phyloP scores from a whole-genome alignment of 495 filamentous ascomycete genomes.

The Hypomontagnella submonticulosa region DNA sequence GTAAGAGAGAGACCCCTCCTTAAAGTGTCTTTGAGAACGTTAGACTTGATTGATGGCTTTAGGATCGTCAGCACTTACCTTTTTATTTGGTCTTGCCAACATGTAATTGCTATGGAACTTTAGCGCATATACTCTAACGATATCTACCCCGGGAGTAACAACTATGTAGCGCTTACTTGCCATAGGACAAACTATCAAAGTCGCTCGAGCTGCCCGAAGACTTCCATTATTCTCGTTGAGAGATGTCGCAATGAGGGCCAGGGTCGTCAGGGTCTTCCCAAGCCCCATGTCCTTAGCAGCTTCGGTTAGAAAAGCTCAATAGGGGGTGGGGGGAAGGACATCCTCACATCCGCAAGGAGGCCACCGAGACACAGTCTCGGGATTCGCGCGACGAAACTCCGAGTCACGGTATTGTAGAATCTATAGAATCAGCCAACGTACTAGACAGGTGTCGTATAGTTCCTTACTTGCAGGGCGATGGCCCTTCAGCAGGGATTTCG shows the following conservation, averaged over 20 bases:
- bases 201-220: neutral
- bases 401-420: conserved; percentile 30
- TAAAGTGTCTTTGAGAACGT: conserved; percentile 37
- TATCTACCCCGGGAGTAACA: too few relatives aligned
- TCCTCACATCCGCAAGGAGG: conserved; percentile 31
- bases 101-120: conserved; percentile 31
- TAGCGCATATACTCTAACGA: neutral
- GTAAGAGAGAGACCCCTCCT: conserved; percentile 38
- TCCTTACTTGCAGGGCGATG: conserved; percentile 7
- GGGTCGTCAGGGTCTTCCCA: conserved; percentile 25
- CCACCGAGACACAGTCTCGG: conserved; percentile 31
- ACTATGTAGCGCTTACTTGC: conserved; percentile 12
- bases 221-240: neutral
- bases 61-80: conserved; percentile 18
- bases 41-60: neutral
- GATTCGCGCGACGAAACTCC: neutral
- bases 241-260: conserved; percentile 24
- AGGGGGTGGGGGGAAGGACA: neutral
- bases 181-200: conserved; percentile 23
- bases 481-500: neutral
- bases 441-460: too few relatives aligned
- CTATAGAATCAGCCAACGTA: conserved; percentile 11
- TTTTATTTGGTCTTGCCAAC: conserved; percentile 47
- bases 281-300: conserved; percentile 28
- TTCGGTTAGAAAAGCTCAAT: neutral